Base-by-base conservation (phyloP, 2,329 filamentous ascomycete genomes). In the Epichloe sylvatica region DNA sequence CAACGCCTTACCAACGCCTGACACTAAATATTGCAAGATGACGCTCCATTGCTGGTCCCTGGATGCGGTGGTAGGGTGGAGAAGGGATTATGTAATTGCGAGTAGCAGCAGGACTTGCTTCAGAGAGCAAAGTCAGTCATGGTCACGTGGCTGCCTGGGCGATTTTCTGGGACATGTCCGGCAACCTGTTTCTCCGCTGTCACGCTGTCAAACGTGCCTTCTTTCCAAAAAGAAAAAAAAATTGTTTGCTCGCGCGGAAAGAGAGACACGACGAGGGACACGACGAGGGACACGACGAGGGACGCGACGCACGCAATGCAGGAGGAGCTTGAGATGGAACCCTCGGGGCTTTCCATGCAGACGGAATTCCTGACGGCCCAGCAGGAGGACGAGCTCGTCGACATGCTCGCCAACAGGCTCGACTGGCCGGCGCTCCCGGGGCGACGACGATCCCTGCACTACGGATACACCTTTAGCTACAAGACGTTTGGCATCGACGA, bases 391-490 rank as follows among this genome's bases (percentile, higher is more conserved):
- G 49, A 59, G 1, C 69, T 76, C 2, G 57, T 76, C 45, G 55
- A 64, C 19, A 23, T 49, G 12, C 40, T 52, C n/a, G 7, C 49
- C 19, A 23, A 30, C 25, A 30, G 21, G 8, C 51, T 51, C 36
- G 46, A 51, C 12, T 52, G 51, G 51, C 51, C 51, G 0, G 19
- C 36, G 3, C 42, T 48, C 7, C 51, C 51, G 13, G 51, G 51
- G 15, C 49, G 51, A 23, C 48, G 51, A 5, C 48, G 51, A 5
- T 52, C 51, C 19, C 49, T 52, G 15, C 75, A 78, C 57, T 78
- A 73, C 54, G 75, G 75, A 47, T 75, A 77, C 57, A 75, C 72
- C 0, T 78, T 78, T 56, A 72, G 74, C 64, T 78, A 78, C 58
- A 76, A 75, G 56, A 78, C 75, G 1, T 78, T 78, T 52, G 73